Base-by-base conservation (phyloP, 148 eudicot genomes). In the Persicaria maculosa region DNA sequence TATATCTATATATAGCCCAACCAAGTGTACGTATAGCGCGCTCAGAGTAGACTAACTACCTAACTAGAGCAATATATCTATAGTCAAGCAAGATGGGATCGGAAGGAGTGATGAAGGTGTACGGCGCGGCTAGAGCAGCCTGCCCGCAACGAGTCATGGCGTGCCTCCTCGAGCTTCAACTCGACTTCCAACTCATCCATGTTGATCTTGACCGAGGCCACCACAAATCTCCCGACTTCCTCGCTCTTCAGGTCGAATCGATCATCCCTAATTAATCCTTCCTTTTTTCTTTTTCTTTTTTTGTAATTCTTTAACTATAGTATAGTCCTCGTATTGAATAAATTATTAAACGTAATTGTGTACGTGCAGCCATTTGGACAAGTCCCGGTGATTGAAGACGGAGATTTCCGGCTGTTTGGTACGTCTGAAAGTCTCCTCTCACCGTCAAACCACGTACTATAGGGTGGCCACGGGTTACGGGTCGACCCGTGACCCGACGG, bases 381-480 rank as follows among this genome's bases (percentile, higher is more conserved):
- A 85, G 92, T 90, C 58, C 96, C 96, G 1, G 92, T 82, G 36
- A 85, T 90, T 17, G 92, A 84, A 74, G 96, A 90, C 68, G 96
- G 84, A 0, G 84, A 90, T 59, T 88, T 90, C 83, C 85, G 72
- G 80, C 90, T 90, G 45, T 90, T 78, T 50, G 92, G 92, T 86
- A 84, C 3, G 10, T 57, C 3, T 31, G 81, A 68, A 55, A 1
- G 40, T 31, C 40, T 31, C 40, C 40, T 31, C 40, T 31, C 40
- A 31, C 40, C 40, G 2, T 31, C 40, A 31, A 1, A 31, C 40
- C 2, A 31, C 40, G 25, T 22, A 22, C 25, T 22, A 22, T 22
- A 20, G 22, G 22, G 22, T 20, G 22, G 22, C 22, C 22, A 20
- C 22, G 22, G 22, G 22, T 20, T 20, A 20, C 22, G 22, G 22